These are phyloP conservation scores for Blastomyces gilchristii DNA, from an alignment of 2,329 filamentous ascomycete genomes.

Conservation along the genomic window DNA sequence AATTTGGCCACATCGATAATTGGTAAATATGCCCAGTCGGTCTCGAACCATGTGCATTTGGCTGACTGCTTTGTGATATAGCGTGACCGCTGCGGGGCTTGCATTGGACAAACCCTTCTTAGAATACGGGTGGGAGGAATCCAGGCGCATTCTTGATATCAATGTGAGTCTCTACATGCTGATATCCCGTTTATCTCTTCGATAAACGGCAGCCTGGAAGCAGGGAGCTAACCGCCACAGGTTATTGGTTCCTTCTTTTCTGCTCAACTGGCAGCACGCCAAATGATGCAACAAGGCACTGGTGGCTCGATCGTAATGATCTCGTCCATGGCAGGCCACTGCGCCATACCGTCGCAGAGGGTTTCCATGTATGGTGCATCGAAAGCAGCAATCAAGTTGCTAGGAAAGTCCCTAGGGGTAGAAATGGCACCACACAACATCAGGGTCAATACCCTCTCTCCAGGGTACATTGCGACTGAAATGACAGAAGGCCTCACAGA, in stretches of 20 bases:
- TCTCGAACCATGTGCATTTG: not conserved
- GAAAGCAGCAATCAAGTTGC: constrained; percentile 35
- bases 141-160: constrained; percentile 32
- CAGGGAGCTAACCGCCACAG: constrained; percentile 16
- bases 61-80: not conserved
- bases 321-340: constrained; percentile 32
- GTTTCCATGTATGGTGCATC: constrained; percentile 38
- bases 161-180: constrained; percentile 27
- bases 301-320: constrained; percentile 35
- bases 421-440: constrained; percentile 32
- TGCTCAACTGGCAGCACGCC: constrained; percentile 31
- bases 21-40: not conserved
- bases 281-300: constrained; percentile 33
- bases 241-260: constrained; percentile 36
- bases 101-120: constrained; percentile 38
- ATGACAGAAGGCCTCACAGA: not conserved
- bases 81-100: constrained; percentile 23
- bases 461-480: constrained; percentile 17
- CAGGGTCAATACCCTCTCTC: constrained; percentile 33
- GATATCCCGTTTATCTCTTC: too few species aligned
- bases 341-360: constrained; percentile 28
- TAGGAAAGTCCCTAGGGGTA: constrained; percentile 22
- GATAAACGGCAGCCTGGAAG: not conserved
- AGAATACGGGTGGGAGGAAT: constrained; percentile 38
- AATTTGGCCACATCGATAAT: constrained; percentile 5